Evolutionary conservation across 148 eudicot genomes (phyloP), one percentile per base, ranked within the genome.

Genomic region (Camellia lanceoleosa): DNA sequence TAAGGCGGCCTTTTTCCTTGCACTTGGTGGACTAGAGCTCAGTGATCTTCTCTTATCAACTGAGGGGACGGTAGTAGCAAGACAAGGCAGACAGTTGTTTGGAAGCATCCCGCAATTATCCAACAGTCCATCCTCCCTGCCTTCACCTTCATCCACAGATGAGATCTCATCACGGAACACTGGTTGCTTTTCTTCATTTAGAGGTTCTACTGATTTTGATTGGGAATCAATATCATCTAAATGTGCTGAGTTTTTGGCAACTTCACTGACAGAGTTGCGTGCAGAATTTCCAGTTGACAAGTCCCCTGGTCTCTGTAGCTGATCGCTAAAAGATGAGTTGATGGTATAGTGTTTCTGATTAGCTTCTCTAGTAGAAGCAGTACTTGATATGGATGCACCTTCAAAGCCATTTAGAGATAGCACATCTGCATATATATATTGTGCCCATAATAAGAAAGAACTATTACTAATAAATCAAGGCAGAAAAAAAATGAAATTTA

Each of bases 21-120:
- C 75, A 83, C 83, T 89, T 38, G 88, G 87, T 62, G 98, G 97
- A 73, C 93, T 94, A 42, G 93, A 88, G 82, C 86, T 84, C 13
- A 89, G 73, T 6, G 97, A 91, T 62, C 85, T 86, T 84, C 97
- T 88, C 89, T 91, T 97, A 56, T 97, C 99, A 79, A 85, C 86
- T 10, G 90, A 75, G 42, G 91, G 87, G 51, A 80, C 87, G 14
- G 94, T 86, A 70, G 93, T 87, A 80, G 94, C 89, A 74, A 93
- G 90, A 84, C 97, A 93, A 71, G 94, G 97, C 84, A 95, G 82
- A 87, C 96, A 95, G 76, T 92, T 87, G 84, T 82, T 87, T 4
- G 89, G 88, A 60, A 90, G 78, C 61, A 93, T 86, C 63, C 98
- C 97, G 80, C 98, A 93, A 63, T 89, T 87, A 75, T 93, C 93